Base-by-base conservation (phyloP, 768 basidiomycete genomes). In the Tephrocybe sp. region DNA sequence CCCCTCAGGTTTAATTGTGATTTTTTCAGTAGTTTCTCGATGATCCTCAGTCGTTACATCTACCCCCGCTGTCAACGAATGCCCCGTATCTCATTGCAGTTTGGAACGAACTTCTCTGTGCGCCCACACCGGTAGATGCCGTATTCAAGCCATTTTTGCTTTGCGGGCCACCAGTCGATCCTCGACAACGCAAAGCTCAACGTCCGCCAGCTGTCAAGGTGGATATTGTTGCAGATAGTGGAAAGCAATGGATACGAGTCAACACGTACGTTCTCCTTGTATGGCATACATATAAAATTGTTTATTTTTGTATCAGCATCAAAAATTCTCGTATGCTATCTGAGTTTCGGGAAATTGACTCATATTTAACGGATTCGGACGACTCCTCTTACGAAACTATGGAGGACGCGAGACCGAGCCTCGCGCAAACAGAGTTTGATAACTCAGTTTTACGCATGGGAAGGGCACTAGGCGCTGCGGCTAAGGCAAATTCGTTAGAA, bases 291-390 rank as follows among this genome's bases (percentile, higher is more conserved):
- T 20, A 16, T 20, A 14, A 19, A 35, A 14, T 23, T 33, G 36
- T 23, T 46, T 7, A 32, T 31, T n/a, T 30, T 19, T 2, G 46
- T 35, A 22, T 31, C 58, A 94, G 91, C 9, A 80, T 87, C 9
- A 93, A 87, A 60, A 89, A 89, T 53, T 74, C 83, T 3, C 83
- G 89, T 1, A 72, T 96, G 23, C 67, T 87, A 4, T 78, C 85
- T 30, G 92, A 96, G 63, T 87, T 96, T 55, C 78, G 83, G 32
- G 92, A 94, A 68, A 78, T 89, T 30, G 92, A 94, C 56, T 89
- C 88, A 1, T 92, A 91, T 64, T 60, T 85, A 13, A 86, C 84
- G 1, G 80, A 81, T 54, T 76, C 76, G 5, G 76, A 75, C 2
- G 71, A 73, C 4, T 84, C 83, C 14, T 79, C 79, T 6, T 66